These are phyloP conservation scores for Acacia confusa DNA, from an alignment of 306 rosid genomes.

Conservation along the genomic window DNA sequence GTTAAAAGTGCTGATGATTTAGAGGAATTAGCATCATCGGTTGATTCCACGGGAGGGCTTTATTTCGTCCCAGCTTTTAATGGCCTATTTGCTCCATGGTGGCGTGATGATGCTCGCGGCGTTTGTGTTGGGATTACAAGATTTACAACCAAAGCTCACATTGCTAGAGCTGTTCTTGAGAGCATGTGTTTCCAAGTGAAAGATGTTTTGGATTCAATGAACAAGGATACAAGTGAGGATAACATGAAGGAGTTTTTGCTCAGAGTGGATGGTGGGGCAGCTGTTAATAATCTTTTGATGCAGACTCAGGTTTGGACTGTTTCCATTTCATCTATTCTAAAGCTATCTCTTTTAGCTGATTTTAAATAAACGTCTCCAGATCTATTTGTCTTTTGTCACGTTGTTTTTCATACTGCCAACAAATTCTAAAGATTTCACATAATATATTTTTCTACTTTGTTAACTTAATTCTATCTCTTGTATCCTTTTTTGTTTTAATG, in stretches of 20 bases:
- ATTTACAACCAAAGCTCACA: conserved; percentile 77
- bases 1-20: conserved; percentile 66
- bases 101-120: conserved; percentile 98
- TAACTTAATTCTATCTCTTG: background rate
- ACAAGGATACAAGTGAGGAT: conserved; percentile 55
- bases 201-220: conserved; percentile 87
- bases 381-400: background rate
- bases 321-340: conserved; percentile 6
- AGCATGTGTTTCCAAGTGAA: conserved; percentile 89
- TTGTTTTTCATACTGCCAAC: background rate
- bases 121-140: conserved; percentile 82
- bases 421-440: background rate
- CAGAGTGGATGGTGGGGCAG: conserved; percentile 90
- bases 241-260: conserved; percentile 55
- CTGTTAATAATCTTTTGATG: conserved; percentile 78
- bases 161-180: conserved; percentile 91
- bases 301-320: conserved; percentile 78
- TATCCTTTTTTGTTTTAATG: background rate
- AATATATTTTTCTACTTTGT: background rate
- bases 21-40: conserved; percentile 66
- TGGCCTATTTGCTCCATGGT: conserved; percentile 95
- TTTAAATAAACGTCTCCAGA: background rate
- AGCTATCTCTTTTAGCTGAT: conserved; percentile 7
- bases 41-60: conserved; percentile 70
- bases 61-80: conserved; percentile 94